Evolutionary conservation across 768 basidiomycete species (phyloP).

Genomic region (Arthromyces matolae): DNA sequence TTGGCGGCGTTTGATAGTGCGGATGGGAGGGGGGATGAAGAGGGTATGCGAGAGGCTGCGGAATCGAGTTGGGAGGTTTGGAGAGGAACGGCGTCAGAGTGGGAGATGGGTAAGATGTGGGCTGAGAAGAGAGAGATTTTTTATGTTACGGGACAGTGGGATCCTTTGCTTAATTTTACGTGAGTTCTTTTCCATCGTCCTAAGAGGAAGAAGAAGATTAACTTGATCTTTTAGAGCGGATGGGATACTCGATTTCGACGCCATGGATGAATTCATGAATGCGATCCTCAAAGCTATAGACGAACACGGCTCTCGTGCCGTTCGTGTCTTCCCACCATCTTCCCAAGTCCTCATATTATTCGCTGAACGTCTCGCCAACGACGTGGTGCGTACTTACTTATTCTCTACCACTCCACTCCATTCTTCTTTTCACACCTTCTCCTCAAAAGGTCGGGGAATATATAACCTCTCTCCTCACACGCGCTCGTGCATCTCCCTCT

Average conservation of each 20-base stretch:
- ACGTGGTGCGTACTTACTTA: constrained; percentile 57
- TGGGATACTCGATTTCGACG: constrained; percentile 74
- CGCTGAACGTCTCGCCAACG: constrained; percentile 77
- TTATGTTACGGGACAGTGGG: constrained; percentile 79
- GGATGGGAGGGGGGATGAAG: constrained; percentile 70
- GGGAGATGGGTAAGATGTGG: constrained; percentile 96
- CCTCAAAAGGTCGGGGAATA: constrained; percentile 80
- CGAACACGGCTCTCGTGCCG: constrained; percentile 77
- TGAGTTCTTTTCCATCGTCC: too few species aligned
- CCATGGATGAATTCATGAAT: constrained; percentile 91
- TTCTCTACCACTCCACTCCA: neutral
- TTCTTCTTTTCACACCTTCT: constrained; percentile 3
- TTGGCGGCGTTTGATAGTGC: constrained; percentile 89
- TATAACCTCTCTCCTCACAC: constrained; percentile 68
- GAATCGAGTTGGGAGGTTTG: constrained; percentile 85
- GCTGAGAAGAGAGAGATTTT: constrained; percentile 94
- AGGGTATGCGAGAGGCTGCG: constrained; percentile 76
- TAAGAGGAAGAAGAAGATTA: too few species aligned
- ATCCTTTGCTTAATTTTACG: constrained; percentile 80
- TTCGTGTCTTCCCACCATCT: constrained; percentile 79
- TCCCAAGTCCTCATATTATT: constrained; percentile 79
- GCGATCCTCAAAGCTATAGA: constrained; percentile 59
- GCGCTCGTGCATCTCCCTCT: constrained; percentile 51
- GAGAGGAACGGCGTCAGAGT: constrained; percentile 44
- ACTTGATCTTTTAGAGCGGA: too few species aligned